Evolutionary conservation across 2,329 filamentous ascomycete genomes (phyloP), one percentile per base, ranked within the genome.

Genomic region (Penicillium italicum): DNA sequence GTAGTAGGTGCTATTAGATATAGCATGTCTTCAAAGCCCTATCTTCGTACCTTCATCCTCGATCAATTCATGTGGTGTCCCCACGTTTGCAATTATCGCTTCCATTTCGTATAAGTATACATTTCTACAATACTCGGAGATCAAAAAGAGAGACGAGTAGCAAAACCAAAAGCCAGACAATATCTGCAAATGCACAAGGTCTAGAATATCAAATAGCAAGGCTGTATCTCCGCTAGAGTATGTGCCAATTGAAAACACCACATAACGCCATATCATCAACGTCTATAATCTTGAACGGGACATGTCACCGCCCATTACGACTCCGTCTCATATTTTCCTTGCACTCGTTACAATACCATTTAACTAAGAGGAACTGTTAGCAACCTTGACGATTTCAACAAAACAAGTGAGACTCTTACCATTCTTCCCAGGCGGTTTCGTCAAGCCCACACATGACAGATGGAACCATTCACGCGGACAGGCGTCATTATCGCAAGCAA

Each of bases 391-490:
- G 18, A 34, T 37, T 7, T 20, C 48, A 36, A 52, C 10, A 37
- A 31, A 26, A 38, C 11, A 45, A 44, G 50, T 34, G 37, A 53
- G 26, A 57, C 61, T 83, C 85, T 79, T 75, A 90, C 87, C 83
- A 73, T 87, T 90, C 60, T 85, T 85, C 55, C 83, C 86, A n/a
- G 90, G 90, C 50, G 89, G 88, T 56, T 88, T 88, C 65, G 87
- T 88, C 65, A 94, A 74, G 26, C 90, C 90, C 30, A 91, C 89
- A 71, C 90, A 94, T 47, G 86, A 87, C 47, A 94, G 75, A 78
- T 92, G 89, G 77, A 92, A 93, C 89, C 89, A 92, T 73, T 92
- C 89, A 59, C 84, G 81, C 62, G 84, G 81, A 73, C 89, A 92
- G 46, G 84, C 82, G 56, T 87, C 82, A 8, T 85, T 85, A 69